Evolutionary conservation across 768 basidiomycete genomes (phyloP).

Genomic region (Mycena kentingensis): DNA sequence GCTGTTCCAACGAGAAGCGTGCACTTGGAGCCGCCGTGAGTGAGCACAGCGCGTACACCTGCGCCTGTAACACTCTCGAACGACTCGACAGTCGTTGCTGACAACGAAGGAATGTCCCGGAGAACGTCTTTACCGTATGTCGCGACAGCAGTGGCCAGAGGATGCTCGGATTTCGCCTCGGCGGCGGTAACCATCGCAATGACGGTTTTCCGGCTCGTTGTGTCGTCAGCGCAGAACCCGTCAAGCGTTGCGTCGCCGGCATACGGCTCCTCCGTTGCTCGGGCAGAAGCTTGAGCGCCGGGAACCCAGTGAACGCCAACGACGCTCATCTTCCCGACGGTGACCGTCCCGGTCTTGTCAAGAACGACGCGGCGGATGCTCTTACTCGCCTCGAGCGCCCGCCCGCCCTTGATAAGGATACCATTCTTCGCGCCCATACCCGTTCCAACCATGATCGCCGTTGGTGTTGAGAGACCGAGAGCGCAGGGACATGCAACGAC

Average conservation of each 20-base stretch:
- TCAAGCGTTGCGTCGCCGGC: conserved; percentile 46
- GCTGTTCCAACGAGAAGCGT: conserved; percentile 77
- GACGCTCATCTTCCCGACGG: conserved; percentile 89
- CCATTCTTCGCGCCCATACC: conserved; percentile 97
- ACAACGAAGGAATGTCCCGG: conserved; percentile 35
- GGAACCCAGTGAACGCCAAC: conserved; percentile 76
- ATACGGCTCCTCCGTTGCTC: conserved; percentile 40
- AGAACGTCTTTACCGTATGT: conserved; percentile 73
- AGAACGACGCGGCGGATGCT: conserved; percentile 79
- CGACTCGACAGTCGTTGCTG: conserved; percentile 58
- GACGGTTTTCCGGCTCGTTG: conserved; percentile 58
- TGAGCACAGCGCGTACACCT: conserved; percentile 76
- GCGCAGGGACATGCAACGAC: conserved; percentile 99
- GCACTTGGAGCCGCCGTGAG: conserved; percentile 52
- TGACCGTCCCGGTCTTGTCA: conserved; percentile 98
- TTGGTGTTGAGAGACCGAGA: conserved; percentile 92
- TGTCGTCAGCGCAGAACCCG: conserved; percentile 60
- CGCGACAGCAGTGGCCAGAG: conserved; percentile 92
- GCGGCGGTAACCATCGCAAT: conserved; percentile 83
- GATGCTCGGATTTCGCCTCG: conserved; percentile 93
- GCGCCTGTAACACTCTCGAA: conserved; percentile 92
- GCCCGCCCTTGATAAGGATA: conserved; percentile 96
- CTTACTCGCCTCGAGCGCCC: conserved; percentile 89
- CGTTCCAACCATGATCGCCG: conserved; percentile 99
- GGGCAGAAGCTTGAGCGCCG: conserved; percentile 16